phyloP scores from a whole-genome alignment of 179 eudicot species.

The Beta corolliflora region DNA sequence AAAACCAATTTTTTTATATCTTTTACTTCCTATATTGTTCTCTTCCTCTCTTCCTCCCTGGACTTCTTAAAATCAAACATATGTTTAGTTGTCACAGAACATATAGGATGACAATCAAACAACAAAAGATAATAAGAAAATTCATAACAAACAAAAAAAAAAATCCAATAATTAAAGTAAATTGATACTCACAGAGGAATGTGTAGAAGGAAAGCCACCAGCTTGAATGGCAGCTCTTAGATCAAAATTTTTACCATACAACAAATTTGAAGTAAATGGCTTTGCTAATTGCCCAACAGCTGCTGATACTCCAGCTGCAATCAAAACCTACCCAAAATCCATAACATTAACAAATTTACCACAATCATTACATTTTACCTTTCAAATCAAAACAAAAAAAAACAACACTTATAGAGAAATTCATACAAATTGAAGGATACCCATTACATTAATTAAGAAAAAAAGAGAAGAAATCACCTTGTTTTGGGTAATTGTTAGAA shows the following conservation, averaged over 20 bases:
- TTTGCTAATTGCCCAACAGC: constrained; percentile 61
- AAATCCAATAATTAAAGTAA: neutral
- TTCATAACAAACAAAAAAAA: neutral
- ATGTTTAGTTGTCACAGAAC: neutral
- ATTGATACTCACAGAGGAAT: constrained; percentile 65
- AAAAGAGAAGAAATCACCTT: constrained; percentile 37
- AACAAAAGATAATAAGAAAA: neutral
- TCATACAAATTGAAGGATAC: neutral
- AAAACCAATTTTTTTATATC: too few species aligned
- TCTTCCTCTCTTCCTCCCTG: too few species aligned
- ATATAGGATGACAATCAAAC: too few species aligned
- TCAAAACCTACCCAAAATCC: constrained; percentile 40
- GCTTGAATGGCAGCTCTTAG: constrained; percentile 57
- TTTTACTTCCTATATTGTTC: neutral
- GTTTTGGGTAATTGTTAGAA: constrained; percentile 51
- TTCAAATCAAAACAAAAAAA: neutral
- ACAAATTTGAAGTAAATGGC: constrained; percentile 55
- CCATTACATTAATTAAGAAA: neutral
- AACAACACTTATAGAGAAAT: neutral
- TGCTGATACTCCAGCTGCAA: constrained; percentile 53
- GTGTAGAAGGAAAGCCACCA: constrained; percentile 97
- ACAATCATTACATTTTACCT: neutral
- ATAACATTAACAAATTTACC: neutral
- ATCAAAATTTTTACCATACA: constrained; percentile 52
- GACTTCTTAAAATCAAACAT: neutral